Evolutionary conservation across 2,329 filamentous ascomycete genomes (phyloP).

Genomic region (Zarea fungicola): DNA sequence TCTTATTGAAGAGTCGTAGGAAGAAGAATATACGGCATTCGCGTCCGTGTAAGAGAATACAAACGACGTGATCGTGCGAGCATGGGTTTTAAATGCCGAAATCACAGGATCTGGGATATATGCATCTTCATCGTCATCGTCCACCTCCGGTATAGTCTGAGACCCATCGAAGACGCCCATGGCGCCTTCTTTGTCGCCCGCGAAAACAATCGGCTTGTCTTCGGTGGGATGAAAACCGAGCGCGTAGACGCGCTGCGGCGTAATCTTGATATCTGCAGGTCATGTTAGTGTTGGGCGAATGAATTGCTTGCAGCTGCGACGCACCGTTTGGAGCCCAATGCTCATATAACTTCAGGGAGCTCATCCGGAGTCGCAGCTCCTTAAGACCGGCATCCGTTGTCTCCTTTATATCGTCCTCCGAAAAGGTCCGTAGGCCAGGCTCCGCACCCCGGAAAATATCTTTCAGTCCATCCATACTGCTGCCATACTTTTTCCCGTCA

Average conservation of each 20-base stretch:
- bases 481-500: slow-evolving; percentile 71
- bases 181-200: slow-evolving; percentile 88
- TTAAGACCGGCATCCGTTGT: slow-evolving; percentile 74
- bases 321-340: slow-evolving; percentile 74
- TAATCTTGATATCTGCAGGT: slow-evolving; percentile 75
- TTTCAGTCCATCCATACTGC: slow-evolving; percentile 59
- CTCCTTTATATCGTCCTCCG: slow-evolving; percentile 73
- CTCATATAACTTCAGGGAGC: slow-evolving; percentile 71
- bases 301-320: slow-evolving; percentile 20
- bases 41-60: slow-evolving; percentile 68
- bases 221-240: slow-evolving; percentile 83
- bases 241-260: slow-evolving; percentile 79
- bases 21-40: slow-evolving; percentile 75
- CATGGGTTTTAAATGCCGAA: slow-evolving; percentile 84
- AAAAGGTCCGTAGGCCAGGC: slow-evolving; percentile 80
- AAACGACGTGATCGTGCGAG: slow-evolving; percentile 81
- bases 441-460: slow-evolving; percentile 60
- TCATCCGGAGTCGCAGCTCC: slow-evolving; percentile 70
- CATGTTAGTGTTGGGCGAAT: background rate
- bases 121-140: slow-evolving; percentile 64
- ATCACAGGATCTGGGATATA: slow-evolving; percentile 69
- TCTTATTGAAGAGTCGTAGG: slow-evolving; percentile 89
- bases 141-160: slow-evolving; percentile 55
- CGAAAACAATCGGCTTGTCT: slow-evolving; percentile 84
- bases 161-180: slow-evolving; percentile 88